Base-by-base conservation (phyloP, 306 rosid species). In the Lupinus albus region DNA sequence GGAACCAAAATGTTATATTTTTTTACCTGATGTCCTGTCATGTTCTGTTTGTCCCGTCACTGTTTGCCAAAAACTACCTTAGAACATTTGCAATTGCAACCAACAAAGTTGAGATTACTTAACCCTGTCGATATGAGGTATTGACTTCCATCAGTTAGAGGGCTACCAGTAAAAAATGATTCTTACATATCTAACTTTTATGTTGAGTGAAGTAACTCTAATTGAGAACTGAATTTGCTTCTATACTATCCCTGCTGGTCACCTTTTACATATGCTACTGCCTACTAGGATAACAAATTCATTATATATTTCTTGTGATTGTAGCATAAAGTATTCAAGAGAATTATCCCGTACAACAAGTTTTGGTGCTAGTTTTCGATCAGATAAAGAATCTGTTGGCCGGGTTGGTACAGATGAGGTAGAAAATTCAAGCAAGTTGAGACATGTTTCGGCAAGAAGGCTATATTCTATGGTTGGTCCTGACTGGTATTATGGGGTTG, bases 381-480 rank as follows among this genome's bases (percentile, higher is more conserved):
- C 98, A 59, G 98, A 93, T 54, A 89, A 87, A 71, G 98, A 93
- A 11, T 89, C 98, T 30, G 14, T 80, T 20, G 83, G 88, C 6
- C 83, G 67, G 11, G 61, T 80, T 49, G 85, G 88, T 62, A 82
- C 71, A 45, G 96, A 86, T 52, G 96, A 80, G 59, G 69, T 5
- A 62, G 91, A 86, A 64, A 59, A 30, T 51, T 48, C 2, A 50
- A 73, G 64, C 75, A 86, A 84, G 75, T 12, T 80, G 18, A 81
- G 13, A 53, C 67, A 68, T 75, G 83, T 93, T 70, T 80, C 96
- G 38, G 78, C 84, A 7, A 36, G 67, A 66, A 88, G 86, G 55
- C 74, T 93, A 16, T 93, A 93, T 67, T 86, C 98, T 60, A 93
- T 89, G 98, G 67, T 88, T 32, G 84, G 89, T 10, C 91, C 93